Base-by-base conservation (phyloP, 208 protist species). In the Leishmania tropica region DNA sequence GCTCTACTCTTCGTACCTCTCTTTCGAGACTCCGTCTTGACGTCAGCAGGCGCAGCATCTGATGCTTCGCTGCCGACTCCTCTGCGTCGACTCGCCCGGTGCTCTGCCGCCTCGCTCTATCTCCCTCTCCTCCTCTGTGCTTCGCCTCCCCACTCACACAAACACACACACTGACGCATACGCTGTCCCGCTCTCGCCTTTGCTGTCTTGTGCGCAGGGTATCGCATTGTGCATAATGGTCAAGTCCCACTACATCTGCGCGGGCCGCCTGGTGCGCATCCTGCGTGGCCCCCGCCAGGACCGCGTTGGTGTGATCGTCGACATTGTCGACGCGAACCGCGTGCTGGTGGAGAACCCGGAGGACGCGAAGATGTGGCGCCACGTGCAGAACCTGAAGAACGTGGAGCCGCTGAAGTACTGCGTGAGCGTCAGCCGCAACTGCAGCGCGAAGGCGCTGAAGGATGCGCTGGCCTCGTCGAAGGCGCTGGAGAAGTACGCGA, bases 251-350 rank as follows among this genome's bases (percentile, higher is more conserved):
- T 92, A 93, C 88, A 87, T 94, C 83, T 80, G 83, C 56, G 84
- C 80, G 47, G 84, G 89, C 83, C 83, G 88, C 85, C 75, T 93
- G 51, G 90, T 93, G 80, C 90, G 90, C 88, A 90, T 93, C 75
- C 83, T 91, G 54, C 90, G 90, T 78, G 87, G 75, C 68, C 83
- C 88, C 68, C 94, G 80, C 82, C 88, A 92, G 88, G 88, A 92
- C 88, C 90, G 85, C 86, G 77, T 94, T 42, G 90, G 85, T 73
- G 83, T 92, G 62, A 93, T 97, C 85, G 92, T 95, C 84, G 94
- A 96, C 89, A 97, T 97, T 84, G 86, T 97, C 78, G 94, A 97
- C 85, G 92, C 81, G 89, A 97, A 96, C 90, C 94, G 94, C 85
- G 87, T 97, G 70, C 88, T 97, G 67, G 94, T 97, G 78, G 94